Percentiles rank a stretch among this genome's conserved stretches.
phyloP scores from a whole-genome alignment of 2,329 filamentous ascomycete genomes.

The Pestalotiopsis fici region DNA sequence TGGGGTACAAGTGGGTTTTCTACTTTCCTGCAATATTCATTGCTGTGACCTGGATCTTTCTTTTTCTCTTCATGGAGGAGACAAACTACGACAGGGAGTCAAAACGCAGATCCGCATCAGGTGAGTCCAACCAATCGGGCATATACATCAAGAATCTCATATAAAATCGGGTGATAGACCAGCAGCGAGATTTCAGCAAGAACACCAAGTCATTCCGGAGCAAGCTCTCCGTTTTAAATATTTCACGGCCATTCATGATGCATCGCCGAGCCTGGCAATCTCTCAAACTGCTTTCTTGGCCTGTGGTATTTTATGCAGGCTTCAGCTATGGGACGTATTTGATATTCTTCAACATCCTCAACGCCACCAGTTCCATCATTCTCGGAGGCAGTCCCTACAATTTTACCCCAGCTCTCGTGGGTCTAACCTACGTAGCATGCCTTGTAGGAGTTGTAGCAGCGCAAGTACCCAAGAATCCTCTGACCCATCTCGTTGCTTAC shows the following conservation, averaged over 20 bases:
- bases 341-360: conserved; percentile 45
- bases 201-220: conserved; percentile 39
- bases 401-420: conserved; percentile 39
- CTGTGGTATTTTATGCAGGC: conserved; percentile 41
- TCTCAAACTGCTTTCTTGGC: conserved; percentile 38
- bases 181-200: not conserved
- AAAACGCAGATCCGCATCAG: conserved; percentile 18
- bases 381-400: conserved; percentile 37
- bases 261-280: conserved; percentile 36
- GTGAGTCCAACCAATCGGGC: too few species aligned
- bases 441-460: conserved; percentile 33
- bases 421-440: conserved; percentile 37
- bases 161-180: not conserved
- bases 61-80: conserved; percentile 62
- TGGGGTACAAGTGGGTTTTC: conserved; percentile 44
- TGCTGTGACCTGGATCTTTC: conserved; percentile 32
- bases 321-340: conserved; percentile 44
- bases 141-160: not conserved
- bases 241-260: conserved; percentile 41
- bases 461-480: conserved; percentile 12
- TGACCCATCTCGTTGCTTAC: not conserved
- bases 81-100: conserved; percentile 50
- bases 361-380: conserved; percentile 42
- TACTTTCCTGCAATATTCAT: conserved; percentile 43
- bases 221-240: conserved; percentile 41